A percentile compares a stretch with the other conserved stretches of the same genome.
phyloP scores from a whole-genome alignment of 345 rosid genomes.

The Euphorbia pulcherrima region DNA sequence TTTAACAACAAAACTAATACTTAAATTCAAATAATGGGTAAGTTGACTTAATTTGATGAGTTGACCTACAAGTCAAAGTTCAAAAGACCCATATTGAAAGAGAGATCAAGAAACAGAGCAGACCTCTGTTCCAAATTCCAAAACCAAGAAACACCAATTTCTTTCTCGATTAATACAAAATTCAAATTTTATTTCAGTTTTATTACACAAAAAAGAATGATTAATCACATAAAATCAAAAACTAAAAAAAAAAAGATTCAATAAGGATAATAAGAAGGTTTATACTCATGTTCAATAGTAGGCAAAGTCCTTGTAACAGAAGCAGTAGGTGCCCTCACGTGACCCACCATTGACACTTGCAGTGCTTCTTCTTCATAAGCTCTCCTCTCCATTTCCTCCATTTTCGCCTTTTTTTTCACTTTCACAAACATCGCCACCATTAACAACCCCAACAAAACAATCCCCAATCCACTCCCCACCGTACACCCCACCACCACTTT shows the following conservation, averaged over 20 bases:
- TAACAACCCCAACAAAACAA: slow-evolving; percentile 59
- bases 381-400: slow-evolving; percentile 80
- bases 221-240: slow-evolving; percentile 11
- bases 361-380: slow-evolving; percentile 92
- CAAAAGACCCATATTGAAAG: background rate
- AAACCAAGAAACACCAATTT: background rate
- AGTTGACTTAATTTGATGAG: too few species aligned
- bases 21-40: too few species aligned
- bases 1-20: too few species aligned
- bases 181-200: slow-evolving; percentile 10
- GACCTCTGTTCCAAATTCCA: slow-evolving; percentile 11
- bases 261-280: slow-evolving; percentile 35
- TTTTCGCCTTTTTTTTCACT: slow-evolving; percentile 68
- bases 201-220: slow-evolving; percentile 39
- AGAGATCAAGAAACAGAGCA: slow-evolving; percentile 24
- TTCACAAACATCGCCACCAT: slow-evolving; percentile 60
- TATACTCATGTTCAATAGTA: slow-evolving; percentile 56
- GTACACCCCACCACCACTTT: slow-evolving; percentile 73
- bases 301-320: slow-evolving; percentile 64
- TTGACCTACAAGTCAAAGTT: too few species aligned
- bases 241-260: slow-evolving; percentile 13
- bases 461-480: slow-evolving; percentile 64
- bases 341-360: slow-evolving; percentile 90
- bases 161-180: slow-evolving; percentile 13
- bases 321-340: slow-evolving; percentile 71